A percentile compares a stretch with the other conserved stretches of the same genome.
These are phyloP conservation scores for Phytopythium chamaehyphon DNA, from an alignment of 352 stramenopile genomes.

Conservation along the genomic window DNA sequence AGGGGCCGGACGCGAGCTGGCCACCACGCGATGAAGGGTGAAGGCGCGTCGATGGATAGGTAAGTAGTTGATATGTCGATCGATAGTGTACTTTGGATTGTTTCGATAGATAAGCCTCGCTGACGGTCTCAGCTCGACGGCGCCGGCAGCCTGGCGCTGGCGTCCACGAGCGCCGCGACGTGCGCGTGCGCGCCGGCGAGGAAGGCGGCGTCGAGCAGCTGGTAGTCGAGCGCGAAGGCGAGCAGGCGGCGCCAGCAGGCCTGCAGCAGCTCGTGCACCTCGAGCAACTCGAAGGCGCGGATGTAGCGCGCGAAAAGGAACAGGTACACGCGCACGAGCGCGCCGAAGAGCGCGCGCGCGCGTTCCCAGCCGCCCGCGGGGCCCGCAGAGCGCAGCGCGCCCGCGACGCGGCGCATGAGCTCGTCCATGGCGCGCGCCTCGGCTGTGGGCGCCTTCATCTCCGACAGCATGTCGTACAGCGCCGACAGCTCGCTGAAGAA, in stretches of 20 bases:
- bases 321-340: conserved; percentile 60
- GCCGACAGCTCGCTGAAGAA: conserved; percentile 61
- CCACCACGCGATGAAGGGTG: too few relatives aligned
- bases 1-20: too few relatives aligned
- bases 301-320: conserved; percentile 60
- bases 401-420: conserved; percentile 42
- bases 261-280: conserved; percentile 49
- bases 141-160: conserved; percentile 6
- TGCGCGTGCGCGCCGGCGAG: conserved; percentile 54
- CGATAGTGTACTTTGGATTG: too few relatives aligned
- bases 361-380: conserved; percentile 20
- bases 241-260: conserved; percentile 60
- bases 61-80: too few relatives aligned
- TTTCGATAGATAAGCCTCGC: neutral
- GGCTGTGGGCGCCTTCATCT: conserved; percentile 41
- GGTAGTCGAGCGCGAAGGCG: conserved; percentile 58
- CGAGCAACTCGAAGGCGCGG: conserved; percentile 47
- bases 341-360: conserved; percentile 53
- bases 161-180: conserved; percentile 37
- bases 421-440: conserved; percentile 49
- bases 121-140: neutral
- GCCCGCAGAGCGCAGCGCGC: conserved; percentile 7
- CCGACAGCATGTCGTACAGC: conserved; percentile 68
- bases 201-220: conserved; percentile 52
- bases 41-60: too few relatives aligned